A percentile compares a stretch with the other conserved stretches of the same genome.
These are phyloP conservation scores for Wallacemonas sp. DNA, from an alignment of 208 protist species.

Conservation along the genomic window DNA sequence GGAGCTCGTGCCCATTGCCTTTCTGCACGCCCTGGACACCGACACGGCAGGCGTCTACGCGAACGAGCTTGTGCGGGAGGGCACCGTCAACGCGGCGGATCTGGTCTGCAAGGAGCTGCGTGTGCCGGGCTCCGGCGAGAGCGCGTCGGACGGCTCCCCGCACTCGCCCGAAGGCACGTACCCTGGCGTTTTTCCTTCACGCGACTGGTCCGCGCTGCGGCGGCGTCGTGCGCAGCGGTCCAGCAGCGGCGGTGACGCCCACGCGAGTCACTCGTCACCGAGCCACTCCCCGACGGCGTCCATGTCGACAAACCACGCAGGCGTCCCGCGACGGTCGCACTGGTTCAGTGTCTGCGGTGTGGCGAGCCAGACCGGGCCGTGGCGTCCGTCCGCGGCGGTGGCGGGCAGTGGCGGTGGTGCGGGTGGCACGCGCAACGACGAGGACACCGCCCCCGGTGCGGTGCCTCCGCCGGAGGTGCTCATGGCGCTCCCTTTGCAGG, in stretches of 20 bases:
- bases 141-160: background rate
- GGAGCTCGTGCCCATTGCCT: constrained; percentile 40
- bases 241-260: background rate
- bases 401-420: background rate
- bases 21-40: constrained; percentile 27
- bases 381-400: background rate
- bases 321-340: constrained; percentile 42
- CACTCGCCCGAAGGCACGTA: background rate
- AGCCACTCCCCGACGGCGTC: constrained; percentile 4
- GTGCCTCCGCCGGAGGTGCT: constrained; percentile 11
- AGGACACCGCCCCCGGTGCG: background rate
- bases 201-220: constrained; percentile 10
- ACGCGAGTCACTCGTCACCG: background rate
- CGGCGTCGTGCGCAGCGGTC: constrained; percentile 3
- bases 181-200: constrained; percentile 1
- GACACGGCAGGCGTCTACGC: background rate
- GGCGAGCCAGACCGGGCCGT: constrained; percentile 18
- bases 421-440: background rate
- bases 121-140: background rate
- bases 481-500: constrained; percentile 20
- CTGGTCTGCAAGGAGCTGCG: constrained; percentile 7
- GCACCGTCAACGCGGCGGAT: background rate
- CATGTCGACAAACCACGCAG: background rate
- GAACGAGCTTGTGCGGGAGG: background rate
- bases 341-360: constrained; percentile 50